Conservation (phyloP, 345 rosid species). For the Bruguiera parviflora region DNA sequence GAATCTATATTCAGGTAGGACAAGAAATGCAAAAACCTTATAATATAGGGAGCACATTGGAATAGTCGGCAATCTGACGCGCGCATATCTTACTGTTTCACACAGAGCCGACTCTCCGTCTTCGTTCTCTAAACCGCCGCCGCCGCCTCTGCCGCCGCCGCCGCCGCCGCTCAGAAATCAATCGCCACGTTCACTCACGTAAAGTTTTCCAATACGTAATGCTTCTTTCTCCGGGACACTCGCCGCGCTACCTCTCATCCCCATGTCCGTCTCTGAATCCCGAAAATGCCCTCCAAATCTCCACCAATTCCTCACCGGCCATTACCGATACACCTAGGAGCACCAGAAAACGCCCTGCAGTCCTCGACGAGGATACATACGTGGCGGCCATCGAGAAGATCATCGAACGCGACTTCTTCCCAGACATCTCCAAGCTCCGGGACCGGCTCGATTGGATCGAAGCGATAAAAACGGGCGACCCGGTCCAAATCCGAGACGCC, state of each 20-base stretch:
- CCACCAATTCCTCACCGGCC: constrained; percentile 28
- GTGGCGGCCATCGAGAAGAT: constrained; percentile 87
- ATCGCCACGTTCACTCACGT: too few relatives aligned
- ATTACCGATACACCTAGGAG: constrained; percentile 15
- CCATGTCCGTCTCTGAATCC: constrained; percentile 51
- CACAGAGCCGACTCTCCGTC: too few relatives aligned
- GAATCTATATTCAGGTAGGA: too few relatives aligned
- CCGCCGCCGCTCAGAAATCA: too few relatives aligned
- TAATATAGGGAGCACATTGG: too few relatives aligned
- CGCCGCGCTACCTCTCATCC: constrained; percentile 72
- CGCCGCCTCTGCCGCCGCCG: too few relatives aligned
- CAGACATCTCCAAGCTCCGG: constrained; percentile 86
- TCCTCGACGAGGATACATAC: constrained; percentile 82
- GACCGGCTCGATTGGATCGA: constrained; percentile 95
- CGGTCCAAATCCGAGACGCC: constrained; percentile 85
- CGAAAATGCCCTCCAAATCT: constrained; percentile 26
- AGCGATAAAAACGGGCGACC: constrained; percentile 78
- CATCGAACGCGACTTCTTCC: constrained; percentile 94
- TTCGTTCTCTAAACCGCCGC: too few relatives aligned
- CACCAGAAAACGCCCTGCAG: constrained; percentile 51
- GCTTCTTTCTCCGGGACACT: constrained; percentile 77
- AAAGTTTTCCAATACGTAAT: constrained; percentile 16
- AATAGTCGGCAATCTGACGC: too few relatives aligned
- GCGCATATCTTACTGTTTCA: too few relatives aligned
- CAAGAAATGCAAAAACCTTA: too few relatives aligned